Evolutionary conservation across 495 filamentous ascomycete species (phyloP), one percentile per base, ranked within the genome.

Genomic region (Parathielavia hyrcaniae): DNA sequence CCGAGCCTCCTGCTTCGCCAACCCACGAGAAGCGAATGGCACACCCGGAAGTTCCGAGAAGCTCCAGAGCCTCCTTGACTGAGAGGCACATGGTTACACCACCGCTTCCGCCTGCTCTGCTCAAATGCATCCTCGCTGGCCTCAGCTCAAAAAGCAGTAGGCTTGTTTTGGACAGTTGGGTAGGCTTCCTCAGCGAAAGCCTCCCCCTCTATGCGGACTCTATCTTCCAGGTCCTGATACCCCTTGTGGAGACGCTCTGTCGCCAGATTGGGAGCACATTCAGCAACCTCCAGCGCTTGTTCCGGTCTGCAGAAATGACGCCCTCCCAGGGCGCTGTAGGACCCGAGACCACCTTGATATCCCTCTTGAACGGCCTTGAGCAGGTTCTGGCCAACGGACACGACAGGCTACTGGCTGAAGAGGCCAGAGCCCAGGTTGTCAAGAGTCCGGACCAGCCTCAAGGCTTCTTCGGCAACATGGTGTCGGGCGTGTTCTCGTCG

Each of bases 391-490:
- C 91, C 34, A 82, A 81, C 65, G 90, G 87, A 26, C 93, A 99
- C 73, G 90, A 96, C 60, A 85, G 84, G 46, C 78, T 97, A 9
- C 71, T 90, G 30, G 73, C 77, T 40, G 88, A 95, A 60, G 90
- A 96, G 70, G 76, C 83, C 43, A 88, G 85, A 59, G 73, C 72
- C 38, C 78, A 83, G 51, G 72, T 77, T 38, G 72, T 81, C 39
- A 96, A 92, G 71, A 88, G 81, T 55, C 88, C 90, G 39, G 90
- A 96, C 61, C 88, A 91, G 65, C 78, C 85, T 14, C 89, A 93
- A 65, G 88, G 91, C 45, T 96, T 97, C 70, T 96, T 98, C 65
- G 91, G 92, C 17, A 96, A 91, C 63, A 95, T 97, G 88, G 90
- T 96, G 1, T 93, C 91, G 1, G 91, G 91, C 0, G 89, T 96